Evolutionary conservation across 2,329 filamentous ascomycete species (phyloP), one percentile per base, ranked within the genome.

Genomic region (Penicillium janthinellum): DNA sequence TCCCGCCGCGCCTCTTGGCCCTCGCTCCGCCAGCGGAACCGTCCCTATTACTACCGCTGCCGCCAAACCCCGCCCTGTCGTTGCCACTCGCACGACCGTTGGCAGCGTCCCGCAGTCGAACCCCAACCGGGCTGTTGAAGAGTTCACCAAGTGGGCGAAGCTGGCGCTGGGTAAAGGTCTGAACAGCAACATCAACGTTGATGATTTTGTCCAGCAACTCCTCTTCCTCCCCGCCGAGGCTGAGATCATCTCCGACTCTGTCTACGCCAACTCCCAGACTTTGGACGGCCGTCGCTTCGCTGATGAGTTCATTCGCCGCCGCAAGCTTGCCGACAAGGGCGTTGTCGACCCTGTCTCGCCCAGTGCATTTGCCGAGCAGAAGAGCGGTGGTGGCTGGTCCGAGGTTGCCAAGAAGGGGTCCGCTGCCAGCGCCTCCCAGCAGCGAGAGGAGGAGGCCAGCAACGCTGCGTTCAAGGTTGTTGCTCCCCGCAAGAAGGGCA

Each of bases 371-470:
- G 78, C 71, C 5, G 80, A 81, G 51, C 76, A 80, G 64, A 81
- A 78, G 66, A 81, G 78, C 28, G 79, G 82, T 28, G 88, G 90
- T 57, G 94, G 94, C 20, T 99, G 95, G 95, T 96, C 85, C 68
- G 95, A 98, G 79, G 95, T 99, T 54, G 95, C 95, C 1, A 98
- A 98, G 88, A 97, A 97, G 83, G 90, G 90, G 25, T 81, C 79
- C 52, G 71, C 69, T 37, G 64, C 61, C 17, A 61, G 58, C 10
- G 39, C 63, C 51, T 79, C 81, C 57, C 73, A 75, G 51, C 82
- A 81, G 62, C 83, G 84, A 35, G 75, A 81, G 50, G 75, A 79
- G 67, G 73, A 74, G 73, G 75, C 72, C 62, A 78, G 75, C 62
- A 79, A 75, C 61, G 77, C 88, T 10, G 86, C 86, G 52, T 98